Base-by-base conservation (phyloP, 345 rosid species). In the Moringa oleifera region DNA sequence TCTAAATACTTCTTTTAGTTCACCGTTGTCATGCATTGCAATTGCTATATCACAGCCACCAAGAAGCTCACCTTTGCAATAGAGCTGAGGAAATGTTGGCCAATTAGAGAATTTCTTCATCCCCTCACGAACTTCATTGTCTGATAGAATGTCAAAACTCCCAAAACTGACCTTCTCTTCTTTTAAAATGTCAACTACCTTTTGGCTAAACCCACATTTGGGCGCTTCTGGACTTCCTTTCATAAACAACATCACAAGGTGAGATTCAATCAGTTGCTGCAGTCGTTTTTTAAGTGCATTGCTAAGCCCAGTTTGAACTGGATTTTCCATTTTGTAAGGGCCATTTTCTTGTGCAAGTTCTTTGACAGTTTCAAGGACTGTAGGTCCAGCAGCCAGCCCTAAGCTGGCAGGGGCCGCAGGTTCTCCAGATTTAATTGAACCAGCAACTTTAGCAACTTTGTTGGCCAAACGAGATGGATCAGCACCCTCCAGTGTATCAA, bases 81-180 rank as follows among this genome's bases (percentile, higher is more conserved):
- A 95, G 56, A 95, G 83, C 81, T 91, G 98, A 74, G 99, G 99
- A 75, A 71, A 95, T 36, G 99, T 95, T n/a, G 99, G 99, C 99
- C 99, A 91, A 66, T 95, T 85, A 4, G 96, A 95, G 81, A 81
- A 87, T 77, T 87, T 80, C 82, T 95, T 95, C 83, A 91, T 80
- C 18, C 96, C 98, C 75, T 95, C 98, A 41, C 96, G 84, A 72
- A 95, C 88, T 72, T 83, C 88, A 41, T 73, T 73, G 36, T 89
- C 90, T 0, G 82, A 82, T 11, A 95, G 72, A 70, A 95, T 89
- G 65, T 95, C 95, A 37, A 91, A 95, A 20, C 80, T 86, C 50
- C 90, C 96, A 21, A 91, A 95, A 51, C 87, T 77, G 37, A 95
- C 91, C 66, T 71, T 82, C 67, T 85, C 98, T 50, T 74, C 81